Evolutionary conservation across 2,329 filamentous ascomycete species (phyloP).

Genomic region (Fusarium euwallaceae): DNA sequence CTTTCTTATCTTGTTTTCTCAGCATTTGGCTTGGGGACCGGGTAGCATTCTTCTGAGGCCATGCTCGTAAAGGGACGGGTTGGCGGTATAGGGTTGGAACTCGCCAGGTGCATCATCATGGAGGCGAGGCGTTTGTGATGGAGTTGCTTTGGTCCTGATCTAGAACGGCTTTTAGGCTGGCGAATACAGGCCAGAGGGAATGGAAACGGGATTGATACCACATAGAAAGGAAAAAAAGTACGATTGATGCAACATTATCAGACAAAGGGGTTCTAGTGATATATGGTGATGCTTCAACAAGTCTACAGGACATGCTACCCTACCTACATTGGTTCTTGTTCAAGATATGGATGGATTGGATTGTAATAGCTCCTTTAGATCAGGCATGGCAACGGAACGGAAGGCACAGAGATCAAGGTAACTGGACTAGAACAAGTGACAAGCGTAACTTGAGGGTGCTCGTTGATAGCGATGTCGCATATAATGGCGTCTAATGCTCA

Average conservation of each 20-base stretch:
- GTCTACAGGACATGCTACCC: background rate
- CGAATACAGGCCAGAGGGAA: conserved; percentile 1
- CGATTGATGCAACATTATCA: background rate
- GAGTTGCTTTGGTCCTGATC: conserved; percentile 6
- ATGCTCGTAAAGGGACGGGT: background rate
- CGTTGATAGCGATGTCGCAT: background rate
- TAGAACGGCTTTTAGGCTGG: conserved; percentile 8
- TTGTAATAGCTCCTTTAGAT: background rate
- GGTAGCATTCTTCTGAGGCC: background rate
- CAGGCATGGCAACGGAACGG: background rate
- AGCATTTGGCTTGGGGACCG: background rate
- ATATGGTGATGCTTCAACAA: background rate
- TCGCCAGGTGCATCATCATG: conserved; percentile 16
- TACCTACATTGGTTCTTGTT: background rate
- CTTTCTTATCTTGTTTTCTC: conserved; percentile 10
- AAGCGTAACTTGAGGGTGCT: background rate
- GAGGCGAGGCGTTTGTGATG: conserved; percentile 25
- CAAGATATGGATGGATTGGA: background rate
- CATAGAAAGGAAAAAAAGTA: conserved; percentile 34
- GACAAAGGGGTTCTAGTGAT: background rate
- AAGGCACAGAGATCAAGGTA: background rate
- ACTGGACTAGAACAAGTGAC: background rate
- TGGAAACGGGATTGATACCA: conserved; percentile 15
- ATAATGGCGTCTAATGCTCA: conserved; percentile 17
- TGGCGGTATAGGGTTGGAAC: background rate